Conservation (phyloP, 2,329 filamentous ascomycete species). For the Stemphylium vesicarium region DNA sequence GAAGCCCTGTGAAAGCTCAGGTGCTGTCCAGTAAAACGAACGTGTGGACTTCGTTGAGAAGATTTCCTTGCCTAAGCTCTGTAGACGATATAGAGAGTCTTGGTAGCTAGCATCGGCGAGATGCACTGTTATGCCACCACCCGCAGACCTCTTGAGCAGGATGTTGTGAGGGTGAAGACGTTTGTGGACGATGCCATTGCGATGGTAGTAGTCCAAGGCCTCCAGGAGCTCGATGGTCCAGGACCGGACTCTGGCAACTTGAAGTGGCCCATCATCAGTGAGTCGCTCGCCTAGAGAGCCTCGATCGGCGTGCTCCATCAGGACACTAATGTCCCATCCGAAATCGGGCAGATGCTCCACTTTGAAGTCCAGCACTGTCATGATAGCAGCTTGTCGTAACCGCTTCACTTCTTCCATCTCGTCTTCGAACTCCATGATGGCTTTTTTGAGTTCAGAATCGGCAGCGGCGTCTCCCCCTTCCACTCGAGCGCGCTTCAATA, state of each 20-base stretch:
- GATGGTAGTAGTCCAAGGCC: slow-evolving; percentile 85
- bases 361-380: slow-evolving; percentile 83
- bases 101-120: slow-evolving; percentile 77
- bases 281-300: slow-evolving; percentile 83
- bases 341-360: slow-evolving; percentile 61
- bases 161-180: slow-evolving; percentile 82
- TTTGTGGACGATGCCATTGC: slow-evolving; percentile 82
- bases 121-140: slow-evolving; percentile 72
- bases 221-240: slow-evolving; percentile 95
- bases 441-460: slow-evolving; percentile 74
- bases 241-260: slow-evolving; percentile 76
- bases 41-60: slow-evolving; percentile 66
- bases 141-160: slow-evolving; percentile 72
- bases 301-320: slow-evolving; percentile 79
- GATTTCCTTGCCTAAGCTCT: slow-evolving; percentile 57
- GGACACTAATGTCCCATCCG: slow-evolving; percentile 74
- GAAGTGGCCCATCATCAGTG: slow-evolving; percentile 76
- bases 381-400: slow-evolving; percentile 76
- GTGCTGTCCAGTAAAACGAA: slow-evolving; percentile 82
- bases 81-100: slow-evolving; percentile 69
- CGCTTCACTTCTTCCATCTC: slow-evolving; percentile 77
- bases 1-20: slow-evolving; percentile 71
- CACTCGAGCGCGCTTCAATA: slow-evolving; percentile 61
- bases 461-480: slow-evolving; percentile 62
- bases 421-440: slow-evolving; percentile 77